phyloP scores from a whole-genome alignment of 1,284 basidiomycete genomes.

The Ustilago hordei region DNA sequence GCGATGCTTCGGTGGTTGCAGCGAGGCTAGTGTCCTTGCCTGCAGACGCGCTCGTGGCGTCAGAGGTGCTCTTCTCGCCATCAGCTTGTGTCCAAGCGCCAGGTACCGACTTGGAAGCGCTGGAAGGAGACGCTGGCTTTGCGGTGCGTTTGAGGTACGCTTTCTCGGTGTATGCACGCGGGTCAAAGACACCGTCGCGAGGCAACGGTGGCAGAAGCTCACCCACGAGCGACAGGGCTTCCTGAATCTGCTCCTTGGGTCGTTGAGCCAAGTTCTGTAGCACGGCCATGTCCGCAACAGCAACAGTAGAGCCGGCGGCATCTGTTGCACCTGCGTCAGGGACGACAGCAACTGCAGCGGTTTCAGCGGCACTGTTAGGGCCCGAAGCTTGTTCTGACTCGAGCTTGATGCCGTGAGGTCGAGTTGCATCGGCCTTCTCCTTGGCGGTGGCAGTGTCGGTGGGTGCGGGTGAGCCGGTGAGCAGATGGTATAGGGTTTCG shows the following conservation, averaged over 20 bases:
- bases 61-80: constrained; percentile 13
- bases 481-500: constrained; percentile 64
- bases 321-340: constrained; percentile 28
- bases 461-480: constrained; percentile 65
- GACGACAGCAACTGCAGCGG: constrained; percentile 47
- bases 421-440: constrained; percentile 20
- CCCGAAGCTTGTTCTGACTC: constrained; percentile 42
- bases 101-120: not conserved
- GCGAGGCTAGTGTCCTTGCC: not conserved
- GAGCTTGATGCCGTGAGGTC: constrained; percentile 36
- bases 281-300: constrained; percentile 84
- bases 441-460: constrained; percentile 18
- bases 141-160: constrained; percentile 72
- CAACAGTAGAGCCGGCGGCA: constrained; percentile 38
- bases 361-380: constrained; percentile 37
- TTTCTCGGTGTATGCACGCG: constrained; percentile 88
- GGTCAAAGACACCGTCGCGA: constrained; percentile 90
- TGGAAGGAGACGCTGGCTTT: constrained; percentile 6
- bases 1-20: constrained; percentile 3
- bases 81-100: not conserved
- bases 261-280: constrained; percentile 96
- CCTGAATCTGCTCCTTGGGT: constrained; percentile 79
- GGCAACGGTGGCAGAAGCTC: constrained; percentile 66
- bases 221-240: constrained; percentile 62
- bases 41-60: not conserved